phyloP scores from a whole-genome alignment of 208 protist species.

The Leptomonas pyrrhocoris region DNA sequence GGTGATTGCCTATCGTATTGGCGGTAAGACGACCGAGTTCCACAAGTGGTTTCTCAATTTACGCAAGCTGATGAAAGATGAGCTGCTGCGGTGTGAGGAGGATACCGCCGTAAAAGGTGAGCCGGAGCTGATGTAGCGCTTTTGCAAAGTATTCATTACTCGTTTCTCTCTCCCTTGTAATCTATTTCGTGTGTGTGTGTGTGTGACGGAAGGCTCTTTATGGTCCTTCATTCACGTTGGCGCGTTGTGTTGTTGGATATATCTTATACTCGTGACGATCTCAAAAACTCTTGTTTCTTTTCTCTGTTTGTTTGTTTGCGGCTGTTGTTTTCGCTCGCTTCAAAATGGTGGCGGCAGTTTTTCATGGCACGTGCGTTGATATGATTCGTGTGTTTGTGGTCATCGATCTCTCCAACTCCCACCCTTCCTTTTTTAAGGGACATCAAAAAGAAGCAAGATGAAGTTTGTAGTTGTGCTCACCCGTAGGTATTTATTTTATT shows the following conservation, averaged over 20 bases:
- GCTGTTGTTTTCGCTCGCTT: too few species aligned
- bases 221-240: neutral
- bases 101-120: slow-evolving; percentile 84
- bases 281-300: neutral
- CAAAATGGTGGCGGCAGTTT: too few species aligned
- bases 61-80: slow-evolving; percentile 72
- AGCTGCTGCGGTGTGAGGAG: slow-evolving; percentile 83
- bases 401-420: too few species aligned
- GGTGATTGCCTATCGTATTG: slow-evolving; percentile 84
- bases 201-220: neutral
- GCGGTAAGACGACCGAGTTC: slow-evolving; percentile 80
- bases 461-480: too few species aligned
- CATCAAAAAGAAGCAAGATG: too few species aligned
- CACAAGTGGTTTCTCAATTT: slow-evolving; percentile 83
- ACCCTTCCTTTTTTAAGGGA: slow-evolving; percentile 11
- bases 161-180: neutral
- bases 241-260: too few species aligned
- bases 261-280: too few species aligned
- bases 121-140: slow-evolving; percentile 77
- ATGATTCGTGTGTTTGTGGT: too few species aligned
- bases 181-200: neutral
- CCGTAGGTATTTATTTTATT: neutral
- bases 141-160: neutral
- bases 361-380: too few species aligned
- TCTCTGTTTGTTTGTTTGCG: neutral